Evolutionary conservation across 495 filamentous ascomycete genomes (phyloP).

Genomic region (Podospora comata): DNA sequence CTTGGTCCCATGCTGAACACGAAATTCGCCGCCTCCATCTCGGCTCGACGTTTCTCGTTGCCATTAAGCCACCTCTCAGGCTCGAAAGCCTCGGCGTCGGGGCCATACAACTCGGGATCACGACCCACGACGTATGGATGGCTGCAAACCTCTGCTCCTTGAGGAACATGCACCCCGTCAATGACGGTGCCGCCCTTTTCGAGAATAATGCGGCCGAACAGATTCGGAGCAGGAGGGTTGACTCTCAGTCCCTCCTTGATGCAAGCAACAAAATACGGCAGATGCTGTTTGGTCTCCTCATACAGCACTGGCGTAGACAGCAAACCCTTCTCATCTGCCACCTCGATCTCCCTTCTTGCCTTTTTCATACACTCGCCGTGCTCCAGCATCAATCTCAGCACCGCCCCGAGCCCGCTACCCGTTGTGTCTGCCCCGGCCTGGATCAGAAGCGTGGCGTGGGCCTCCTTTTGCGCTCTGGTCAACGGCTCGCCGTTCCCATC

Average conservation of each 20-base stretch:
- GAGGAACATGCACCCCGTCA: slow-evolving; percentile 48
- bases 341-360: slow-evolving; percentile 7
- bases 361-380: not conserved
- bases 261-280: slow-evolving; percentile 55
- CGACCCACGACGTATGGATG: slow-evolving; percentile 32
- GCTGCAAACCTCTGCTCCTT: slow-evolving; percentile 36
- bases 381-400: slow-evolving; percentile 4
- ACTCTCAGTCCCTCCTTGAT: slow-evolving; percentile 57
- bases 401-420: slow-evolving; percentile 32
- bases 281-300: slow-evolving; percentile 17
- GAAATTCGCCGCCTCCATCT: slow-evolving; percentile 27
- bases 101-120: slow-evolving; percentile 45
- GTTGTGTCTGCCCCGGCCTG: slow-evolving; percentile 40
- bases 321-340: slow-evolving; percentile 4
- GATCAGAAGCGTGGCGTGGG: slow-evolving; percentile 22
- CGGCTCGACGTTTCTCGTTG: slow-evolving; percentile 6
- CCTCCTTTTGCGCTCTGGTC: slow-evolving; percentile 10
- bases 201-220: slow-evolving; percentile 49
- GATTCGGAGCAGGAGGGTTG: slow-evolving; percentile 49
- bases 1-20: slow-evolving; percentile 57
- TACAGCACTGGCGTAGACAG: slow-evolving; percentile 14
- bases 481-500: not conserved
- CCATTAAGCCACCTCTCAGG: slow-evolving; percentile 46
- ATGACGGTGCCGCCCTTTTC: slow-evolving; percentile 50
- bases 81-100: slow-evolving; percentile 43